A percentile compares a stretch with the other conserved stretches of the same genome.
phyloP scores from a whole-genome alignment of 768 basidiomycete genomes.

The Leccinum subgranulosum region DNA sequence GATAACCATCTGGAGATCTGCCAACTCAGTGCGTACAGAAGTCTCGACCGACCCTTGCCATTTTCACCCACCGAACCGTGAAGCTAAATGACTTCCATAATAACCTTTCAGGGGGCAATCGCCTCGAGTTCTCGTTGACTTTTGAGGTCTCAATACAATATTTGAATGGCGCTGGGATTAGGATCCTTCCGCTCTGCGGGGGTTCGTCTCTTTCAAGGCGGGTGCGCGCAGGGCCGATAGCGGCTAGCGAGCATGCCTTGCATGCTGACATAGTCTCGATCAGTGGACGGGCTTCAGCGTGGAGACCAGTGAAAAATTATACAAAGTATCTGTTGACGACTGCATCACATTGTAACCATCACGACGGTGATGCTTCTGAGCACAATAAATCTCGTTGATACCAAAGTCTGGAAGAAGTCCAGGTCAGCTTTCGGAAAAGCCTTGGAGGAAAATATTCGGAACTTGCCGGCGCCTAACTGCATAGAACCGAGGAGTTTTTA shows the following conservation, averaged over 20 bases:
- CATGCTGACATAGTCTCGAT: background rate
- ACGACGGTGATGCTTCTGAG: constrained; percentile 23
- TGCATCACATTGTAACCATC: constrained; percentile 27
- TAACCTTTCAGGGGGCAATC: constrained; percentile 15
- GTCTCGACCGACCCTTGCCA: constrained; percentile 10
- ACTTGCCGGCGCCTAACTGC: constrained; percentile 20
- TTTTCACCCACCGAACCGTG: constrained; percentile 11
- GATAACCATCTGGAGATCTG: constrained; percentile 20
- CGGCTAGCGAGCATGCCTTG: background rate
- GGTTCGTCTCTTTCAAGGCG: background rate
- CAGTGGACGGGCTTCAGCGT: background rate
- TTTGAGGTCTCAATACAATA: constrained; percentile 12
- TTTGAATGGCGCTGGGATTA: constrained; percentile 1
- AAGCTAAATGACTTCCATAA: constrained; percentile 25
- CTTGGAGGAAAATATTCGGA: constrained; percentile 17
- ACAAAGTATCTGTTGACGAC: constrained; percentile 2
- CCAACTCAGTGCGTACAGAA: constrained; percentile 10
- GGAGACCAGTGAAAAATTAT: constrained; percentile 2
- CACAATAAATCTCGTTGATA: constrained; percentile 24
- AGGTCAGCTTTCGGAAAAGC: constrained; percentile 11
- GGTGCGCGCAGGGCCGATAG: background rate
- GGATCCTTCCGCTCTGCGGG: background rate
- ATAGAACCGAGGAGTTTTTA: constrained; percentile 16
- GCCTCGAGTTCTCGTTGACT: constrained; percentile 16
- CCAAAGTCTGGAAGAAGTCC: constrained; percentile 24